Percentiles rank a stretch among this genome's conserved stretches.
These are phyloP conservation scores for Cryphonectria japonica DNA, from an alignment of 2,329 filamentous ascomycete species.

Conservation along the genomic window DNA sequence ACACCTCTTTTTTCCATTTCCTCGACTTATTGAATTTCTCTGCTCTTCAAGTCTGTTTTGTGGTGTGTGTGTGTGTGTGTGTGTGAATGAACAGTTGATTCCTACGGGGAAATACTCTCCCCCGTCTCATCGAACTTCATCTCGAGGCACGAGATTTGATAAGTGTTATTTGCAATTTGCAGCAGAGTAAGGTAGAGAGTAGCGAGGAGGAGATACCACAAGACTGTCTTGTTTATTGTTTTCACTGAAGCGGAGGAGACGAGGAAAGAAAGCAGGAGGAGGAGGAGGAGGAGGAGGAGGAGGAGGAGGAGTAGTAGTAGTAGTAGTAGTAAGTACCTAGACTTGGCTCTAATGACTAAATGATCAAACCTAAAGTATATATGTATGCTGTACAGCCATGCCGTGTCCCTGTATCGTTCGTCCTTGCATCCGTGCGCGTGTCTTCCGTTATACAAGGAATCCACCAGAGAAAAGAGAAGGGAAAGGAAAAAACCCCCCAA, in stretches of 20 bases:
- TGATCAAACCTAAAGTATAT: background rate
- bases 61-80: background rate
- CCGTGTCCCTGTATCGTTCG: background rate
- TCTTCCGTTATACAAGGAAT: background rate
- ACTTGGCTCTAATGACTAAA: background rate
- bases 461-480: no score
- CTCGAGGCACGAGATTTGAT: background rate
- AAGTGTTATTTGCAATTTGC: background rate
- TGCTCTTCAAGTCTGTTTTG: background rate
- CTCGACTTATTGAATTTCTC: background rate
- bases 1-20: background rate
- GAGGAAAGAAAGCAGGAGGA: no score
- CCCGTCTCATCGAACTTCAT: background rate
- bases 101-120: background rate
- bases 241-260: background rate
- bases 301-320: background rate
- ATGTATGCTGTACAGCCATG: background rate
- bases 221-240: conserved; percentile 1
- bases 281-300: background rate
- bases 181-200: background rate
- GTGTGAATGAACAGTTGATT: background rate
- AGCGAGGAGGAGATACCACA: background rate
- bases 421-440: background rate
- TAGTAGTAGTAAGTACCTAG: background rate
- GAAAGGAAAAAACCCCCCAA: no score